phyloP scores from a whole-genome alignment of 768 basidiomycete genomes.

The Lactarius sp. region DNA sequence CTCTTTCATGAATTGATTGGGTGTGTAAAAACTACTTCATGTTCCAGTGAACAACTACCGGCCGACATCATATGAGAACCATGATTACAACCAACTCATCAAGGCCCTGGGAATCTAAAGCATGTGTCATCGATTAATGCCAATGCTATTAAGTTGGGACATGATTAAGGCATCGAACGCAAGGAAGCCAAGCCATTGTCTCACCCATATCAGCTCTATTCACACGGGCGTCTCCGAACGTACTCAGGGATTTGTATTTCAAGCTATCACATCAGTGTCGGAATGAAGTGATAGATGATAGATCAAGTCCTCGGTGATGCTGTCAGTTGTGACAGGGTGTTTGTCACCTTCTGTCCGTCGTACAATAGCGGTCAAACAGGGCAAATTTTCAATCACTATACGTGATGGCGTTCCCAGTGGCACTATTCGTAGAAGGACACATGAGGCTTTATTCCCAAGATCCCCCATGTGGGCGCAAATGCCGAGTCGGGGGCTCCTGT shows the following conservation, averaged over 20 bases:
- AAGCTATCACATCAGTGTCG: background rate
- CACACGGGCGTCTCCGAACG: background rate
- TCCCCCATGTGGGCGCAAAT: constrained; percentile 1
- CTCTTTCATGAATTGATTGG: too few species aligned
- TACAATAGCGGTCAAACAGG: background rate
- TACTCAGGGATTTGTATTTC: constrained; percentile 5
- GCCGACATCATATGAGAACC: too few species aligned
- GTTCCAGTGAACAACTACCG: too few species aligned
- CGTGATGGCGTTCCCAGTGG: background rate
- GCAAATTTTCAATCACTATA: background rate
- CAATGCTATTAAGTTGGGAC: background rate
- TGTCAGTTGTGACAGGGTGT: constrained; percentile 14
- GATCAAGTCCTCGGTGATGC: constrained; percentile 20
- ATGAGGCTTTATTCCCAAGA: background rate
- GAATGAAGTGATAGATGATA: constrained; percentile 3
- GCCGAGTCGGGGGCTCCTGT: background rate
- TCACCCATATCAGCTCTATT: constrained; percentile 3
- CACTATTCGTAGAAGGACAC: background rate
- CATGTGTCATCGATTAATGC: background rate
- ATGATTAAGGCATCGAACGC: background rate
- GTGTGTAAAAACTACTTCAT: too few species aligned
- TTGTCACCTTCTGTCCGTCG: too few species aligned
- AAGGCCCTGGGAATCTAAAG: background rate
- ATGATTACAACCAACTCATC: too few species aligned
- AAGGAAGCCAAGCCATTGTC: background rate